Evolutionary conservation across 768 basidiomycete genomes (phyloP), one percentile per base, ranked within the genome.

Genomic region (Boletus subparvulus): DNA sequence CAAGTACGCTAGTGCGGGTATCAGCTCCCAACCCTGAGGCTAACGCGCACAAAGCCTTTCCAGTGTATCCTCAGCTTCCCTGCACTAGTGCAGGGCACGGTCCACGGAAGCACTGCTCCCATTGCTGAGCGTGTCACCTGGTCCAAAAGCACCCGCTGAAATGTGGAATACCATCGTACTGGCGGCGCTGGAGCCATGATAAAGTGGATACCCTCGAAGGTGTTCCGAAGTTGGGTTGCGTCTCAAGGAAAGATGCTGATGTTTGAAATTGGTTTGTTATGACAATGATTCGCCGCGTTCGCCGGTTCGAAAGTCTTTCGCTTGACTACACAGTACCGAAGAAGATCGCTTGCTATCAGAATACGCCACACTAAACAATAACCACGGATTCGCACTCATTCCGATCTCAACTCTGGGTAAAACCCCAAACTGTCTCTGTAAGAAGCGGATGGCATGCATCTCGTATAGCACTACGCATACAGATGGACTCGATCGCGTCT

Each of bases 111-210:
- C 13, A 13, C 35, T 37, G 5, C 30, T 17, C 11, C 45, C 24
- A 17, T 8, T 26, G 17, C 44, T 4, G 32, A 32, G 3, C 32
- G 11, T 32, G 49, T 13, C 26, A 28, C 16, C 24, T 11, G 50
- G 44, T 50, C 50, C 28, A 50, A 13, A 50, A 44, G 53, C 52
- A 33, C 54, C 51, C 14, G 54, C 51, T 46, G 52, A 55, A 21
- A 19, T 33, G 40, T 50, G 47, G 4, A 41, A 28, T 6, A 32
- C 43, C 7, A 36, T 51, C 28, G 21, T 60, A 17, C 41, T 37
- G 9, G 46, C 1, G 52, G 56, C 16, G 54, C 43, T 19, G 50
- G 54, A 36, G 32, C 60, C 21, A 59, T 49, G 43, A 37, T 59
- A 45, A 51, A 46, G 28, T 9, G 52, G 43, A 28, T 52, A 32